These are phyloP conservation scores for Flaveria brownii DNA, from an alignment of 129 eudicot genomes.

Conservation along the genomic window DNA sequence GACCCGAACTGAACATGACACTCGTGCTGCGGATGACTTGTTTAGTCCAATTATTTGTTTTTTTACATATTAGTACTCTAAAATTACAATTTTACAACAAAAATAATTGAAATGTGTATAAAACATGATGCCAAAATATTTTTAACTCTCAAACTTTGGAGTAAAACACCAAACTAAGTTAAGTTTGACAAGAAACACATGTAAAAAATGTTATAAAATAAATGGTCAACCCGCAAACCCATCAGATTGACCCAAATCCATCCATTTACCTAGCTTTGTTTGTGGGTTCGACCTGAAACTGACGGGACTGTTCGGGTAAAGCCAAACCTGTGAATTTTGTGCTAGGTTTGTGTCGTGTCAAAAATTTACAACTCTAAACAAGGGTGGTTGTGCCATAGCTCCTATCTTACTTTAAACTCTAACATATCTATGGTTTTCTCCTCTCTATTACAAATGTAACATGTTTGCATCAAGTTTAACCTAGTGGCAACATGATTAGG, in stretches of 20 bases:
- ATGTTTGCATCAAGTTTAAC: neutral
- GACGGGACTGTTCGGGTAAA: neutral
- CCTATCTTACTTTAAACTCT: neutral
- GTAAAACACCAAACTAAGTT: too few species aligned
- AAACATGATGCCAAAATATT: neutral
- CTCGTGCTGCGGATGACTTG: neutral
- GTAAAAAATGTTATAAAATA: too few species aligned
- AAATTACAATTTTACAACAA: neutral
- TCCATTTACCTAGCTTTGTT: neutral
- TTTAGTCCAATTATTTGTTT: neutral
- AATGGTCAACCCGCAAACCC: too few species aligned
- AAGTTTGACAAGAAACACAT: neutral
- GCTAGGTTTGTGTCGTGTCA: neutral
- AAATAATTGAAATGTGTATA: constrained; percentile 2
- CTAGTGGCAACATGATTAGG: constrained; percentile 2
- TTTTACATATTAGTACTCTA: neutral
- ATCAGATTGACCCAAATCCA: neutral
- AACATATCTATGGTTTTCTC: neutral
- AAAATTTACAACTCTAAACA: neutral
- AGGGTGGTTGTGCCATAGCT: neutral
- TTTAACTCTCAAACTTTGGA: too few species aligned
- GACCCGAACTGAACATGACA: neutral
- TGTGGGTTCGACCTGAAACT: neutral
- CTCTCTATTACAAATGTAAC: neutral
- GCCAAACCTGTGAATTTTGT: neutral